Base-by-base conservation (phyloP, 2,329 filamentous ascomycete genomes). In the Fusarium succisae region DNA sequence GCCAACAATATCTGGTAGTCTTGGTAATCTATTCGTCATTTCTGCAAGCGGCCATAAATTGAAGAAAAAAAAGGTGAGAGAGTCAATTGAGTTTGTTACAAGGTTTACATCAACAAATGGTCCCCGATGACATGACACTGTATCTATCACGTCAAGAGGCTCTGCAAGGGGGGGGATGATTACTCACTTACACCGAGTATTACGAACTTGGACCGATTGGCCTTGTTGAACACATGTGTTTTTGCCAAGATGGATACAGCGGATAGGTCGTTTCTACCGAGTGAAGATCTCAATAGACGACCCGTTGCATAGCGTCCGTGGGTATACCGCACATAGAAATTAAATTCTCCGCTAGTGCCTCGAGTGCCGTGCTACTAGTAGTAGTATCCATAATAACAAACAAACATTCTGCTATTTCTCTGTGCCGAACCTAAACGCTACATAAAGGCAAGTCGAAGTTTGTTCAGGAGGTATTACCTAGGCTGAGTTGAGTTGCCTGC, bases 221-320 rank as follows among this genome's bases (percentile, higher is more conserved):
- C 14, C 43, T 60, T 32, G 7, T 20, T 54, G 58, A 53, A 45
- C 7, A 50, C 51, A 45, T 20, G 45, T 47, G 4, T 13, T 28
- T 55, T 26, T 51, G 55, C 55, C 43, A 75, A 64, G 66, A 48
- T 48, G 54, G 59, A 53, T 37, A 55, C 63, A 37, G 20, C 30
- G 55, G 43, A 61, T 17, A 37, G 48, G 22, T 55, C 47, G 60
- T 58, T 44, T 74, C 51, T 69, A 57, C 66, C 73, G 58, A 48
- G 45, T 47, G 76, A 56, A 74, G 76, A 78, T 78, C 76, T 66
- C 44, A 78, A 78, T 78, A 64, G 70, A 47, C 43, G 56, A 47
- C 57, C 63, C 66, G 66, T 58, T 54, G 32, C 38, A 32, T 74
- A 63, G 59, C 30, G 71, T 59, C 44, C 56, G 22, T 57, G 59